A percentile compares a stretch with the other conserved stretches of the same genome.
Evolutionary conservation across 73 alveolate genomes (phyloP).

Genomic region (Paramecium primaurelia): DNA sequence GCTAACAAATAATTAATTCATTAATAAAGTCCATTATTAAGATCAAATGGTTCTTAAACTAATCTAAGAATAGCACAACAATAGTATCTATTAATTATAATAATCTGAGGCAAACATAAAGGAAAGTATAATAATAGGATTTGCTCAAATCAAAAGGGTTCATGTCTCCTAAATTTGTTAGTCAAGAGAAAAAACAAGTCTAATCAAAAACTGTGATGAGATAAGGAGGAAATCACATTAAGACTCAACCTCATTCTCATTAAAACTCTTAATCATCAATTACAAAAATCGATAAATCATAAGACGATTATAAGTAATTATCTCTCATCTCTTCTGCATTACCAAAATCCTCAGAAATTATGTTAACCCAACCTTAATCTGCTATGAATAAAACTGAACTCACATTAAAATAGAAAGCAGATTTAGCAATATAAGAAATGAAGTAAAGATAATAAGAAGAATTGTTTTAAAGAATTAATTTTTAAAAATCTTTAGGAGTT

Average conservation of each 20-base stretch:
- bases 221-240: conserved; percentile 7
- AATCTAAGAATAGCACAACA: background rate
- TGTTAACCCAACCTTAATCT: background rate
- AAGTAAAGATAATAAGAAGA: background rate
- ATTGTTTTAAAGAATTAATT: background rate
- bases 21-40: background rate
- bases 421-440: conserved; percentile 14
- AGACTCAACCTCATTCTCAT: conserved; percentile 30
- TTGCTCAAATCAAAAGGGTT: conserved; percentile 14
- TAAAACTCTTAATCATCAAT: background rate
- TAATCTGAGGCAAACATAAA: conserved; percentile 1
- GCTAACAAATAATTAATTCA: background rate
- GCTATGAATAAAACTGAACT: background rate
- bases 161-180: conserved; percentile 44
- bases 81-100: background rate
- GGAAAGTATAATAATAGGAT: background rate
- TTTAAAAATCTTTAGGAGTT: background rate
- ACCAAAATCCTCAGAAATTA: background rate
- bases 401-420: background rate
- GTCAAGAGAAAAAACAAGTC: background rate
- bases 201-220: background rate
- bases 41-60: background rate
- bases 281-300: background rate
- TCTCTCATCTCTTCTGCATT: background rate
- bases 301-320: background rate